Evolutionary conservation across 495 filamentous ascomycete species (phyloP), one percentile per base, ranked within the genome.

Genomic region (Hypoxylon lienhwacheense): DNA sequence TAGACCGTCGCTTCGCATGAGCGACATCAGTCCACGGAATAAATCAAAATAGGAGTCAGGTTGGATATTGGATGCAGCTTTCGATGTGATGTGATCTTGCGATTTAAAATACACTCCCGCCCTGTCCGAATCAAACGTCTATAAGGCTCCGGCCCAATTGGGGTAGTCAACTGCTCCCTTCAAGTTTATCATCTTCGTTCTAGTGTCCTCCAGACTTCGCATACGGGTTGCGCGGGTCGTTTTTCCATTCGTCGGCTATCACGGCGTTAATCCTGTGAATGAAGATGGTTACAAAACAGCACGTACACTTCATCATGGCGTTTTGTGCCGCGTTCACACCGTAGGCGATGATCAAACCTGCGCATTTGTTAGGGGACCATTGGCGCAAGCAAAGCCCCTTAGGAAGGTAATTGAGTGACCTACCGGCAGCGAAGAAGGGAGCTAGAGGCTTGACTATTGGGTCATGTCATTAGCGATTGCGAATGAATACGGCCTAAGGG

Each of bases 341-440:
- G 77, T 93, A 96, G 66, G 86, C 78, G 64, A 97, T 81, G 64
- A 96, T 74, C 47, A 85, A 64, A 59, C 89, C 91, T 97, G 52
- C 7, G 31, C 2, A 20, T 46, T 12, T 49, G 34, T 55, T 57
- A 63, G 63, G 26, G 3, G 26, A 0, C 14, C 33, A 20, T 22
- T 46, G 28, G 26, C 5, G 40, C 1, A 5, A 28, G 57, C 2
- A 14, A 6, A 41, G 6, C 10, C 8, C 33, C n/a, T 2, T 21
- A 8, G 17, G 19, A 20, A 5, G 11, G 48, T 33, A n/a, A 29
- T 44, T 29, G 44, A 22, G 28, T 48, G 45, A 62, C 90, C 69
- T 92, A 97, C 92, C 91, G 69, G 92, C 91, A 76, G 81, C 77
- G 80, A 86, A 95, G 84, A 97, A 97, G 46, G 92, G 92, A 66